Evolutionary conservation across 257 asterid species (phyloP).

Genomic region (Paraleonurus japonicus): DNA sequence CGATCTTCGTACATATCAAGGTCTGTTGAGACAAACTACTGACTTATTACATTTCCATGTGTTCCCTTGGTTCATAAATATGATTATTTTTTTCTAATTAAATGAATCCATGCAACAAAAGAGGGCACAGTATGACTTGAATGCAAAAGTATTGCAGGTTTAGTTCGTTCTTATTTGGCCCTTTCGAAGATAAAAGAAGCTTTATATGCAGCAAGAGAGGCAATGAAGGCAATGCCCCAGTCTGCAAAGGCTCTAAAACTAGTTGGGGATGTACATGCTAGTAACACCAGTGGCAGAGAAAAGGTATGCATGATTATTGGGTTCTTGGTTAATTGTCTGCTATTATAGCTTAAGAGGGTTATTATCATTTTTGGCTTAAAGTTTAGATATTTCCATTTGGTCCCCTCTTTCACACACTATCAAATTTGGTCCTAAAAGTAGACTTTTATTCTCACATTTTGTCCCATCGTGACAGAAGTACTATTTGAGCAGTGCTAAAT

Average conservation of each 20-base stretch:
- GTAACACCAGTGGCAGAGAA: conserved; percentile 85
- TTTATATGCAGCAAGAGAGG: conserved; percentile 90
- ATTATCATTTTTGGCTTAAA: no score
- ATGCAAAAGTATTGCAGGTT: conserved; percentile 49
- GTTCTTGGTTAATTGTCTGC: neutral
- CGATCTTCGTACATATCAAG: conserved; percentile 99
- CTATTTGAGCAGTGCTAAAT: no score
- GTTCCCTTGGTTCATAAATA: conserved; percentile 9
- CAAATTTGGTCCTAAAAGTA: no score
- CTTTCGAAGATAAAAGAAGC: conserved; percentile 92
- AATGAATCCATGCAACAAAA: neutral
- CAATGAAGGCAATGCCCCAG: conserved; percentile 99
- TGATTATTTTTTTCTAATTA: neutral
- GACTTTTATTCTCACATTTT: no score
- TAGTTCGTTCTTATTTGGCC: conserved; percentile 85
- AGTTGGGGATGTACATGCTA: conserved; percentile 98
- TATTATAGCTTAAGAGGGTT: neutral
- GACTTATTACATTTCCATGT: neutral
- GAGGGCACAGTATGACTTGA: neutral
- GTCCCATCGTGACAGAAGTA: no score
- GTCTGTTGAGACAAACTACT: conserved; percentile 34
- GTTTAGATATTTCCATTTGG: no score
- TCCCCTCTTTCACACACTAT: no score
- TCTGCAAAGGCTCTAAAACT: conserved; percentile 93
- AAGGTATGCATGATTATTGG: conserved; percentile 41